These are phyloP conservation scores for Pseudogymnoascus sp. DNA, from an alignment of 2,329 filamentous ascomycete genomes.

Conservation along the genomic window DNA sequence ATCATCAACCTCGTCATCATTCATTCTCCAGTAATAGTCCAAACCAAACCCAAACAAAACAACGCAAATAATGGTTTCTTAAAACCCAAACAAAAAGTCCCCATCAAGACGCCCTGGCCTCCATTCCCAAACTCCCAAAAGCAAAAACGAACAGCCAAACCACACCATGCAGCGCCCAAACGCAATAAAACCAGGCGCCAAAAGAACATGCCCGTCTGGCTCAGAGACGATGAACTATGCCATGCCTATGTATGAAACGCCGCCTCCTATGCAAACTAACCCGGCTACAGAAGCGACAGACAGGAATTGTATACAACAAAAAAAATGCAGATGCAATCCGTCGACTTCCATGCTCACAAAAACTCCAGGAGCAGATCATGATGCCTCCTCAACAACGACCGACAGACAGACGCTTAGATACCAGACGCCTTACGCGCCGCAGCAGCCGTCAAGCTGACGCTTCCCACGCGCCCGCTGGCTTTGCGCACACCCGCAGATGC, in stretches of 20 bases:
- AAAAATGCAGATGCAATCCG: conserved; percentile 1
- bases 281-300: not conserved
- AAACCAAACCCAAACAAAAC: not conserved
- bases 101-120: not conserved
- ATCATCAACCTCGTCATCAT: conserved; percentile 9
- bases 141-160: not conserved
- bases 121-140: not conserved
- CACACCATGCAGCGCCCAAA: not conserved
- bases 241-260: conserved; percentile 6
- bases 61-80: not conserved
- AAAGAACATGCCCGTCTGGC: not conserved
- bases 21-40: not conserved
- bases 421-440: conserved; percentile 26
- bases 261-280: not conserved
- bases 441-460: conserved; percentile 35
- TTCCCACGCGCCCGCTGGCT: conserved; percentile 57
- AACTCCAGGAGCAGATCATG: conserved; percentile 11
- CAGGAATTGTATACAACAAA: not conserved
- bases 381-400: conserved; percentile 4
- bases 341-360: conserved; percentile 8
- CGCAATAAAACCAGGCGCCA: not conserved
- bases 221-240: not conserved
- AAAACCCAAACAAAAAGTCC: not conserved
- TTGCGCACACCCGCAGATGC: conserved; percentile 51
- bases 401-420: conserved; percentile 16